Evolutionary conservation across 2,329 filamentous ascomycete species (phyloP), one percentile per base, ranked within the genome.

Genomic region (Teratosphaeria pseudoeucalypti): DNA sequence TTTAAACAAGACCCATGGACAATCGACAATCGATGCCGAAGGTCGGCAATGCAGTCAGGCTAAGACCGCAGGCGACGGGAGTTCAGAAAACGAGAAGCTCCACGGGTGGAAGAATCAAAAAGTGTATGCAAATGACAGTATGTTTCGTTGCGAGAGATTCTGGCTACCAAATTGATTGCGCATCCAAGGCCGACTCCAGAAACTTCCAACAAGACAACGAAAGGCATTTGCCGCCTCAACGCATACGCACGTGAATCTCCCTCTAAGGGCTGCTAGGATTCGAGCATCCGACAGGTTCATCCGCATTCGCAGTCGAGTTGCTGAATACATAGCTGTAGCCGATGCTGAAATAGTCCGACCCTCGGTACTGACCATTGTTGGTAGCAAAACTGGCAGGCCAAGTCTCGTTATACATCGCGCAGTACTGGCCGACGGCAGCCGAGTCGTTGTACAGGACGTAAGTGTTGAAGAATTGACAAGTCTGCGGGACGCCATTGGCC

Each of bases 381-480:
- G 63, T 67, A 10, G 67, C 68, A 43, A 63, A 70, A n/a, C 23
- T 55, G 16, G 29, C 57, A 5, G 62, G 57, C 67, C 66, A 67
- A 34, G 58, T 61, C 61, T 65, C 57, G 34, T 60, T 63, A 61
- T 68, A 69, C 54, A 67, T 57, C 9, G 66, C 57, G 60, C 70
- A 72, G 62, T 69, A 68, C 59, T 73, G 69, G 6, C 64, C 63
- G 5, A 63, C 61, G 34, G 57, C n/a, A 37, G 55, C 60, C 1
- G 60, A 60, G 56, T 71, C 65, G 55, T 67, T 67, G 39, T 66
- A 61, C n/a, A 72, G 60, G 12, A 72, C 55, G 60, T 73, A 72
- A 2, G 71, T 70, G 58, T 73, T 71, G 64, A 68, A 69, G 63
- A 70, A 73, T 39, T 66, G 65, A 66, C 71, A 74, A 11, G 65